Evolutionary conservation across 139 green algal species (phyloP), one percentile per base, ranked within the genome.

Genomic region (Micractinium conductrix): DNA sequence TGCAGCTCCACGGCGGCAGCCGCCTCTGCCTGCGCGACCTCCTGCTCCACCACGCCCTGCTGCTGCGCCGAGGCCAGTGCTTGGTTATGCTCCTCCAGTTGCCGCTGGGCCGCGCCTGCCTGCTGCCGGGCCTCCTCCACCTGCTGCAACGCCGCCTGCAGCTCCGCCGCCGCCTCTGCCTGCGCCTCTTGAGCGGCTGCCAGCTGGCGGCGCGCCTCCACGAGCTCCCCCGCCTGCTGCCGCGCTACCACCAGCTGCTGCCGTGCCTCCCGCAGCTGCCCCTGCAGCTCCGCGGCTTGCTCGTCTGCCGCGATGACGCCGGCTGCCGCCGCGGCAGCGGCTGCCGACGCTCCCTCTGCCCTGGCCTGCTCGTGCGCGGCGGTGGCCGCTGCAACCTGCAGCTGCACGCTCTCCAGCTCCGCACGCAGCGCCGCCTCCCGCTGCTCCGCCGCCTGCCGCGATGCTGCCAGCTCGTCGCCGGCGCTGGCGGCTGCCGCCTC

Each of bases 191-290:
- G 76, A 9, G 53, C 76, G n/a, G 58, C 76, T 4, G 26, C 55
- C 37, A 72, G 55, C 76, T 82, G 55, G 35, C 24, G 50, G 7
- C 75, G 70, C 2, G 50, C 50, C 5, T 80, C 73, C 5, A 80
- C 33, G 0, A 80, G 73, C 73, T 80, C 28, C 21, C 33, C 53
- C 22, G 75, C 75, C 75, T 81, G 75, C 75, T 63, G 45, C 37
- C 55, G 50, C 0, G 75, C 75, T 22, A 63, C 53, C 21, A 21
- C 48, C 22, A 81, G 75, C 50, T 81, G 75, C 75, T 71, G 75
- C 75, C 58, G 42, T 12, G 70, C 70, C 70, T 78, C 70, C 12
- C 42, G 30, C 28, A 42, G 70, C 42, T 78, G 70, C 1, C 17
- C 10, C 28, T 53, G 70, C 9, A 33, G 28, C 21, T 53, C 70